These are phyloP conservation scores for Huntiella bhutanensis DNA, from an alignment of 2,329 filamentous ascomycete genomes.

Conservation along the genomic window DNA sequence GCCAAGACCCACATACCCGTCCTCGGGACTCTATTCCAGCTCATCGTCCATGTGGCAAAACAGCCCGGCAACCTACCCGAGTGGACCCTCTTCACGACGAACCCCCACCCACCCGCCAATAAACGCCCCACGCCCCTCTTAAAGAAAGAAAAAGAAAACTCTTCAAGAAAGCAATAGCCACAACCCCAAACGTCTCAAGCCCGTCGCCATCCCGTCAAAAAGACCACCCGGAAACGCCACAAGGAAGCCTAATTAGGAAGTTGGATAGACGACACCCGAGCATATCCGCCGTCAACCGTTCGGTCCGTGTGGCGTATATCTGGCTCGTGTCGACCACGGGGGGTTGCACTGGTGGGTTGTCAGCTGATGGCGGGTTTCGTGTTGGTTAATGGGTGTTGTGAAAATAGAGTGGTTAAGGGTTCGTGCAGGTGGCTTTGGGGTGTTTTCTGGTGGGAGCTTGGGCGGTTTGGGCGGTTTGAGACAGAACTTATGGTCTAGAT, in stretches of 20 bases:
- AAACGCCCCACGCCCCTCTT: no score
- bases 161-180: no score
- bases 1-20: no score
- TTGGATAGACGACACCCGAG: slow-evolving; percentile 1
- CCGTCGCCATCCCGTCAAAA: no score
- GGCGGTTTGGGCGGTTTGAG: neutral
- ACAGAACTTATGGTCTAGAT: neutral
- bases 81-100: no score
- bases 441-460: neutral
- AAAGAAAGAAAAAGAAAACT: no score
- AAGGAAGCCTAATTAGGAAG: neutral
- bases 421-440: neutral
- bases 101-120: no score
- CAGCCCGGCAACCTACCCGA: no score
- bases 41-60: no score
- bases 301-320: neutral
- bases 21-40: no score
- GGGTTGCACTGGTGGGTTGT: neutral
- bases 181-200: no score
- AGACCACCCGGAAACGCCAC: no score
- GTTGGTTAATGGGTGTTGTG: neutral
- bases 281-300: neutral
- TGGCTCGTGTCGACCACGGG: neutral
- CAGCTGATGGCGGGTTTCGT: neutral
- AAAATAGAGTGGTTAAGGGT: neutral